Conservation (phyloP, 768 basidiomycete species). For the button mushroom (Agaricus bisporus) region DNA sequence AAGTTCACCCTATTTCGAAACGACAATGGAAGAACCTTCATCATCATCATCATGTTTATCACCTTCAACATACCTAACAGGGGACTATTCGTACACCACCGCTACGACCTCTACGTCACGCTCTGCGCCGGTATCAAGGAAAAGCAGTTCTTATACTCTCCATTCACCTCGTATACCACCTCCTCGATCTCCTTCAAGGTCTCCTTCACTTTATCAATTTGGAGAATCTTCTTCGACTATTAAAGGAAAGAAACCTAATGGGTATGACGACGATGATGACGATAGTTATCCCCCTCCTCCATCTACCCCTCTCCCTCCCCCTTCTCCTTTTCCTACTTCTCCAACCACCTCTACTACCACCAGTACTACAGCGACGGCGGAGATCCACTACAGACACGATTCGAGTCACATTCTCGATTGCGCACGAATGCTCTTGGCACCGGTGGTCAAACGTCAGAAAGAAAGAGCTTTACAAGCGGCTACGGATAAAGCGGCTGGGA, state of each 20-base stretch:
- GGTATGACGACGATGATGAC: conserved; percentile 9
- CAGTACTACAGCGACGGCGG: no score
- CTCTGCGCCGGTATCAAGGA: conserved; percentile 8
- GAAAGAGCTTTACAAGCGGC: conserved; percentile 49
- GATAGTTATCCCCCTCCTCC: no score
- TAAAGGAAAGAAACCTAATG: conserved; percentile 14
- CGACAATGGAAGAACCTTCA: not conserved
- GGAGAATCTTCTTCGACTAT: conserved; percentile 1
- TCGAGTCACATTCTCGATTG: conserved; percentile 57
- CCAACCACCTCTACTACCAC: no score
- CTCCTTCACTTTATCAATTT: not conserved
- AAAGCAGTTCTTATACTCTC: conserved; percentile 16
- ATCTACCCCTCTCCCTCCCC: no score
- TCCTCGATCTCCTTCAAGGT: not conserved
- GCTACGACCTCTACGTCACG: not conserved
- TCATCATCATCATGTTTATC: conserved; percentile 10
- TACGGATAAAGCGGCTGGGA: conserved; percentile 40
- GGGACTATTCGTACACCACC: conserved; percentile 1
- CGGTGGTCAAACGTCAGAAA: conserved; percentile 58
- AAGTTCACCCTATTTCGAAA: not conserved
- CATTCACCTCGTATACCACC: not conserved
- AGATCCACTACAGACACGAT: conserved; percentile 19
- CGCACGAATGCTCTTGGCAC: conserved; percentile 66
- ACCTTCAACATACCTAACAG: conserved; percentile 6
- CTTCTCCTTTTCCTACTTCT: no score